These are phyloP conservation scores for Ceratobasidium sp. DNA, from an alignment of 1,284 basidiomycete species.

Conservation along the genomic window DNA sequence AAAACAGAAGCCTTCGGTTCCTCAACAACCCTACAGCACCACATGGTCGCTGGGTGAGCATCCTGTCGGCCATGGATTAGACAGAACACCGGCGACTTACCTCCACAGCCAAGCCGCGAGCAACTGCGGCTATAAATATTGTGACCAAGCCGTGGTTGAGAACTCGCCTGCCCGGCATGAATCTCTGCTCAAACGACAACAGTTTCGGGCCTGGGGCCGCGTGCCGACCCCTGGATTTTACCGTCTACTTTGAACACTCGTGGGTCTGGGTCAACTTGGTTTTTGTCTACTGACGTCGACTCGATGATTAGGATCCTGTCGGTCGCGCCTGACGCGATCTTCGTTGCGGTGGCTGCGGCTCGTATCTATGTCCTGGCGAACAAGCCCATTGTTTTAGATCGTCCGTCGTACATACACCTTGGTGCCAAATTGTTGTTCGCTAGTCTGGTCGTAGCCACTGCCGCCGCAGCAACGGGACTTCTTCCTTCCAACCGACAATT, in stretches of 20 bases:
- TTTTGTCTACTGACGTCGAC: not conserved
- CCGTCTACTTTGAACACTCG: constrained; percentile 13
- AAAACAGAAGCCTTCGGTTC: no score
- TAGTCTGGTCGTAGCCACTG: not conserved
- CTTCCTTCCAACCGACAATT: not conserved
- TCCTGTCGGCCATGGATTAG: no score
- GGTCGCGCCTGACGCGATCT: not conserved
- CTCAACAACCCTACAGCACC: no score
- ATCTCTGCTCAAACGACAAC: constrained; percentile 10
- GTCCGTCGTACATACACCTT: constrained; percentile 3
- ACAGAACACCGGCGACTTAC: no score
- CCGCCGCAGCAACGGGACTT: not conserved
- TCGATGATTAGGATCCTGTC: not conserved
- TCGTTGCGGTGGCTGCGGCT: not conserved
- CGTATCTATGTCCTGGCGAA: not conserved
- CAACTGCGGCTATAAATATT: no score
- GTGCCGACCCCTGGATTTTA: constrained; percentile 10
- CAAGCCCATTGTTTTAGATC: not conserved
- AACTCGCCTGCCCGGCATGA: no score
- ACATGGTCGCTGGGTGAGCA: no score
- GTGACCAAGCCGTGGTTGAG: no score
- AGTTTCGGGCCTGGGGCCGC: not conserved
- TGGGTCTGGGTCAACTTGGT: not conserved
- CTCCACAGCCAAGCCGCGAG: no score
- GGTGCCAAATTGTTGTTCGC: not conserved